Evolutionary conservation across 306 rosid species (phyloP), one percentile per base, ranked within the genome.

Genomic region (Lathyrus tuberosus): DNA sequence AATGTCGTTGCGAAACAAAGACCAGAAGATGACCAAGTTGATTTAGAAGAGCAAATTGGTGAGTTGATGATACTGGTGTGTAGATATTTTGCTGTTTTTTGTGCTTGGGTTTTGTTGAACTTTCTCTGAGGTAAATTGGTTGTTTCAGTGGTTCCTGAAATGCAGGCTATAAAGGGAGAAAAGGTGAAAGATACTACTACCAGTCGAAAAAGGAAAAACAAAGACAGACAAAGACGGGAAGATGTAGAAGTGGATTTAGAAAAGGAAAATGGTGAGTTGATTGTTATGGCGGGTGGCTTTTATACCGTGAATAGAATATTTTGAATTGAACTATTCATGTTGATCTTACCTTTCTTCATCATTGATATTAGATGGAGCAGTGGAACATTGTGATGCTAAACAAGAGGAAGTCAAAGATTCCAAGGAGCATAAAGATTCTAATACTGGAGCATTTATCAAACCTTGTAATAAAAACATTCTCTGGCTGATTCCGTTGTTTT

Each of bases 21-120:
- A 15, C 62, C 70, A 18, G 67, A 72, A 56, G 66, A 28, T 18
- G 76, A 60, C 26, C 74, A 73, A 33, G 80, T 70, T 62, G 78
- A 63, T 75, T 67, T 67, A 38, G 46, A 47, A 10, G 81, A 80
- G 54, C 24, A 70, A 60, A 59, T 20, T 43, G 90, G 96, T 89
- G 59, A 37, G 80, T 72, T 67, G 13, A 3, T 64, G 28, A 37
- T 46, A 42, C 4, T 42, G 38, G 2, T 47, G 10, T 60, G 47
- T 26, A 26, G 35, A 31, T 31, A 5, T 31, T 4, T 31, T 31
- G 35, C 35, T 59, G 24, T 53, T 56, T 44, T 10, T 13, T 31
- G 18, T 44, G 4, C 56, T 3, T 4, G 8, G 13, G 7, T 22
- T 31, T 75, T 57, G 26, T 51, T 66, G 5, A 26, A 61, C 22